A percentile compares a stretch with the other conserved stretches of the same genome.
Conservation (phyloP, 2,329 filamentous ascomycete genomes). For the Lasiodiplodia citricola region DNA sequence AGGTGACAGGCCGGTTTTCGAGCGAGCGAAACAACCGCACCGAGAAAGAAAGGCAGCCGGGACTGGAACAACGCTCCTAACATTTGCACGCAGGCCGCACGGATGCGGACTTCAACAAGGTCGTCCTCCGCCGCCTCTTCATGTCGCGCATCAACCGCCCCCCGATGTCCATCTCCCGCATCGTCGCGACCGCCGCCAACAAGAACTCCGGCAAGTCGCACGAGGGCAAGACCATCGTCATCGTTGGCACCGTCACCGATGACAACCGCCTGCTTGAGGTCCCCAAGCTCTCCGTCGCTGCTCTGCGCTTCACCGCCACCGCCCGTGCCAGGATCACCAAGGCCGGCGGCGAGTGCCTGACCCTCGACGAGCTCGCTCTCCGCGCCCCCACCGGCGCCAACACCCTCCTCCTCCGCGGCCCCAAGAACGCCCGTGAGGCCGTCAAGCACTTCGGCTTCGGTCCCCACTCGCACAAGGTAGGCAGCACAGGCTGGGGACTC, state of each 20-base stretch:
- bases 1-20: background rate
- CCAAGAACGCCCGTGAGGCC: slow-evolving; percentile 97
- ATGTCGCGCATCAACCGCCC: slow-evolving; percentile 97
- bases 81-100: slow-evolving; percentile 73
- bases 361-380: slow-evolving; percentile 95
- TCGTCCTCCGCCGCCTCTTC: slow-evolving; percentile 94
- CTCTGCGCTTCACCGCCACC: slow-evolving; percentile 94
- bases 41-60: background rate
- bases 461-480: slow-evolving; percentile 95
- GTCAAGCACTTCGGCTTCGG: slow-evolving; percentile 99
- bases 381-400: slow-evolving; percentile 94
- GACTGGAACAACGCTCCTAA: background rate
- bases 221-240: slow-evolving; percentile 82
- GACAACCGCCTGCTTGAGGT: slow-evolving; percentile 86
- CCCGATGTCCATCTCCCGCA: slow-evolving; percentile 88
- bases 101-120: slow-evolving; percentile 98
- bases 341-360: slow-evolving; percentile 93
- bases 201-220: slow-evolving; percentile 59
- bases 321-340: slow-evolving; percentile 92
- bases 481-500: slow-evolving; percentile 32
- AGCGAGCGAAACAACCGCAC: slow-evolving; percentile 1
- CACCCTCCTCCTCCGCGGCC: slow-evolving; percentile 94
- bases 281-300: slow-evolving; percentile 92
- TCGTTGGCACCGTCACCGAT: slow-evolving; percentile 95
- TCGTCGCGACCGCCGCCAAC: slow-evolving; percentile 67